Conservation (phyloP, 2,329 filamentous ascomycete genomes). For the Aspergillus sp. region DNA sequence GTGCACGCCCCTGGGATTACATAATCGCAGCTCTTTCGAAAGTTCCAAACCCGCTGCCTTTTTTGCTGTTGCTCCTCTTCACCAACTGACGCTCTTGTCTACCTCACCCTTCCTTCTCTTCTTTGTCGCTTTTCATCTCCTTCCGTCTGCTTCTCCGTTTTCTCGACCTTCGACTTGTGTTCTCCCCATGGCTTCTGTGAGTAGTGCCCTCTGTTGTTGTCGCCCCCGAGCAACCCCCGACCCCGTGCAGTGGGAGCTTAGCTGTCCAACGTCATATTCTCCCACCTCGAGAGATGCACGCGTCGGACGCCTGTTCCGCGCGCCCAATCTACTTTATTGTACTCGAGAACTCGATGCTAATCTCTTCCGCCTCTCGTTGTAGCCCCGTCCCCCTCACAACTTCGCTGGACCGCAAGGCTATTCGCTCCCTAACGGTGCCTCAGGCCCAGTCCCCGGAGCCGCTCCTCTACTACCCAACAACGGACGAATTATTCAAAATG, state of each 20-base stretch:
- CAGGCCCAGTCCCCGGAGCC: conserved; percentile 46
- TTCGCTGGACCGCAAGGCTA: conserved; percentile 43
- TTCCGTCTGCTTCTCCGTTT: conserved; percentile 2
- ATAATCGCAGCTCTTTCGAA: conserved; percentile 15
- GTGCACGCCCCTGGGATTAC: conserved; percentile 14
- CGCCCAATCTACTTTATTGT: conserved; percentile 4
- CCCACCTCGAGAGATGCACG: conserved; percentile 8
- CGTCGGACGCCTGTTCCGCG: conserved; percentile 8
- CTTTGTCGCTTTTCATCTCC: conserved; percentile 9
- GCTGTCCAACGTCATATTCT: conserved; percentile 21
- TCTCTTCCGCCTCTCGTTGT: conserved; percentile 8
- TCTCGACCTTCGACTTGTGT: conserved; percentile 13
- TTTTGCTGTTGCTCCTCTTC: conserved; percentile 20
- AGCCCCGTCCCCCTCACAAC: conserved; percentile 46
- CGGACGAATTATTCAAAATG: conserved; percentile 50
- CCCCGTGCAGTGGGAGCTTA: conserved; percentile 12
- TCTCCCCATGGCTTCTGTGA: conserved; percentile 50
- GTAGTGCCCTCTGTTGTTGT: conserved; percentile 26
- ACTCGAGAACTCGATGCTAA: conserved; percentile 21
- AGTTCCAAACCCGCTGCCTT: conserved; percentile 8
- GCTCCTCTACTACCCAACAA: conserved; percentile 52
- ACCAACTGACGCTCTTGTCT: conserved; percentile 12
- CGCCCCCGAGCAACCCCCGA: conserved; percentile 8
- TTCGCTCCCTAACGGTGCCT: conserved; percentile 49
- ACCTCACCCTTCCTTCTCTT: conserved; percentile 16